Evolutionary conservation across 2,329 filamentous ascomycete genomes (phyloP), one percentile per base, ranked within the genome.

Genomic region (Penicillium sp.): DNA sequence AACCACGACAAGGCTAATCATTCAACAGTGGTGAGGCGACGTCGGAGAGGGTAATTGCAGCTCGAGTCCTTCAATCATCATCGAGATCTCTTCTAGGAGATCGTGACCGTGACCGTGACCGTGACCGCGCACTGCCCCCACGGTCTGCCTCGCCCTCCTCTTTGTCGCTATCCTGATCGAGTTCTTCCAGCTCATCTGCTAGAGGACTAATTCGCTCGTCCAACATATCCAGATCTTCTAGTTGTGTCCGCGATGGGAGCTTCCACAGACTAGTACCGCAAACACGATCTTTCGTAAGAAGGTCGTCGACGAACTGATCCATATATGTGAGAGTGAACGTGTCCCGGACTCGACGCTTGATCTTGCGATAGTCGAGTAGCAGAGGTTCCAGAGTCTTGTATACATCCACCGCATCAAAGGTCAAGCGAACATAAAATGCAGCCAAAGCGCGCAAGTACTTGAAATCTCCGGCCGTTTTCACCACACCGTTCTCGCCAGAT

Each of bases 211-310:
- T 82, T 59, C 93, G 82, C 45, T 91, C 88, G 67, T 96, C 93
- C 65, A 99, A 67, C 65, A 92, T 74, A 60, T 95, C 94, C 70
- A 95, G 68, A 70, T 99, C 94, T 75, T 99, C 94, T 59, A 99
- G 70, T 47, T 89, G 81, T 59, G 88, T 85, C 62, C 94, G 80
- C 54, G 85, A 85, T 3, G 92, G 89, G 80, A 99, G 82, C 76
- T 96, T 95, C 85, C 90, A 95, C 62, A 99, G 69, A 67, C 87
- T 95, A 3, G 94, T 97, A 34, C 86, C 93, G 68, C 93, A 97
- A 0, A 96, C 87, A 47, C 94, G 82, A 52, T 95, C 90, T 74
- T 95, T 95, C 0, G 84, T 88, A 57, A 99, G 77, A 60, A 99
- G 74, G 56, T 96, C 91, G 70, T 99, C 94, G 50, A 97, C 85